A percentile compares a stretch with the other conserved stretches of the same genome.
These are phyloP conservation scores for Saccharomycopsis microspora DNA, from an alignment of 805 yeast genomes.

Conservation along the genomic window DNA sequence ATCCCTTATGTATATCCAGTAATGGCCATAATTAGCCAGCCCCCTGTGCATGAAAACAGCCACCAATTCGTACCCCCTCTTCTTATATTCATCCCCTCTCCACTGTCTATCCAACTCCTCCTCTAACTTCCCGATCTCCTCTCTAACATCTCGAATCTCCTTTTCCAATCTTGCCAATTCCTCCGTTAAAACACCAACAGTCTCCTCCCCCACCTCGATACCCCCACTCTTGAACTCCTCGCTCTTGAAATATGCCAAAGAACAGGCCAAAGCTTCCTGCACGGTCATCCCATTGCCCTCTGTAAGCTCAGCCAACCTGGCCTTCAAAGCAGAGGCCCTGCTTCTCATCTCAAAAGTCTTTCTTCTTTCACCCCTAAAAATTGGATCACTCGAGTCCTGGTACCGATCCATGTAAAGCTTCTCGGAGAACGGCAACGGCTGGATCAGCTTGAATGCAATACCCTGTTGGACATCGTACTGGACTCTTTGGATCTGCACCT, in stretches of 20 bases:
- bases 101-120: conserved; percentile 48
- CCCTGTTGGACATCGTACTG: conserved; percentile 68
- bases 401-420: conserved; percentile 80
- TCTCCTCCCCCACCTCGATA: conserved; percentile 29
- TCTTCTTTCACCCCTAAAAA: conserved; percentile 45
- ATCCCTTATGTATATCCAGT: conserved; percentile 90
- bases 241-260: conserved; percentile 44
- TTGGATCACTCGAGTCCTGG: conserved; percentile 52
- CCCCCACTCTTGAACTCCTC: conserved; percentile 26
- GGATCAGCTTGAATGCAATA: conserved; percentile 71
- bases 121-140: conserved; percentile 33
- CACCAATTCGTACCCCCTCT: conserved; percentile 70
- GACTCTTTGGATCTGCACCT: conserved; percentile 89
- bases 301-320: conserved; percentile 26
- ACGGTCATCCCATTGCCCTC: conserved; percentile 36
- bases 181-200: conserved; percentile 28
- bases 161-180: conserved; percentile 32
- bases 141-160: conserved; percentile 32
- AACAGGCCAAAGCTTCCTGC: conserved; percentile 41
- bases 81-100: conserved; percentile 33
- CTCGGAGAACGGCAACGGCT: conserved; percentile 73
- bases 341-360: conserved; percentile 49
- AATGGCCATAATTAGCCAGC: conserved; percentile 92
- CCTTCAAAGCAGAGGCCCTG: conserved; percentile 23
- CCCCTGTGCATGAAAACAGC: conserved; percentile 94